Conservation (phyloP, 805 yeast genomes). For the Yarrowia sp. region DNA sequence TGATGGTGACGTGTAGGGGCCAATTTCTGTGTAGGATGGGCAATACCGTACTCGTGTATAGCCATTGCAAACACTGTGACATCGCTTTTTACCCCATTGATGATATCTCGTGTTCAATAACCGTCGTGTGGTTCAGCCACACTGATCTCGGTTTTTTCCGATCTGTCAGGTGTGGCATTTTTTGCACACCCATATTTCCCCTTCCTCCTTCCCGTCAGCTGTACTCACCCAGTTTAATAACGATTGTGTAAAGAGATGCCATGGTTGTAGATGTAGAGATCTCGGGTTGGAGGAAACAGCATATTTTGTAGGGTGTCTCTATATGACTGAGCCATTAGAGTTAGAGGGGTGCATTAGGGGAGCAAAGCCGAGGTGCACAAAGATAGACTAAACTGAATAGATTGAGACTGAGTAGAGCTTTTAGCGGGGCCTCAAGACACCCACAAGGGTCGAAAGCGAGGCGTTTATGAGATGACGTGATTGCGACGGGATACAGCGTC, state of each 20-base stretch:
- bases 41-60: no score
- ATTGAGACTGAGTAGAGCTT: neutral
- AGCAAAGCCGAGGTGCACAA: slow-evolving; percentile 16
- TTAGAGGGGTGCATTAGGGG: slow-evolving; percentile 27
- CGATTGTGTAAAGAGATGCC: slow-evolving; percentile 46
- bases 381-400: slow-evolving; percentile 9
- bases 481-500: no score
- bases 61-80: no score
- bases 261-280: neutral
- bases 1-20: no score
- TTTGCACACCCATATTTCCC: no score
- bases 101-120: no score
- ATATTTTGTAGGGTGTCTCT: neutral
- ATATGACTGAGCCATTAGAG: slow-evolving; percentile 10
- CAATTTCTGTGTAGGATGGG: no score
- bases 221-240: slow-evolving; percentile 49
- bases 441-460: neutral
- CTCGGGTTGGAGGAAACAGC: neutral
- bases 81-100: no score
- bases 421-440: neutral
- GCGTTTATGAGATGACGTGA: no score
- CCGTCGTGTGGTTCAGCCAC: no score
- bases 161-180: no score
- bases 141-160: neutral
- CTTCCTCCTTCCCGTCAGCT: neutral